These are phyloP conservation scores for button mushroom (Agaricus bisporus) DNA, from an alignment of 768 basidiomycete species.

Conservation along the genomic window DNA sequence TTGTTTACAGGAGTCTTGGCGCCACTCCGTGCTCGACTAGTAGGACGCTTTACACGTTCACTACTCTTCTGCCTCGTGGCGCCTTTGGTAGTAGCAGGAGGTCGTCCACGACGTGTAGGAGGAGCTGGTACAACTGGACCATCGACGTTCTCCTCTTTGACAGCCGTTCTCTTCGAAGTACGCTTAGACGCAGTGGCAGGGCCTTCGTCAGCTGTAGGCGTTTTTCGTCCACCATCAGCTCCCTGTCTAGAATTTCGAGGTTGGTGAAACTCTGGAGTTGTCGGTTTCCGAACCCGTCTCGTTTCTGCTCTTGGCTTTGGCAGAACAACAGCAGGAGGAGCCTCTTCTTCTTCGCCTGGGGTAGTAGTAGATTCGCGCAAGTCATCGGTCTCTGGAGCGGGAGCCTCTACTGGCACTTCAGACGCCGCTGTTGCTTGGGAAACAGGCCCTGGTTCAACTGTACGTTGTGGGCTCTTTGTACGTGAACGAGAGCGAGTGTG, in stretches of 20 bases:
- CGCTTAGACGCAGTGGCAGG: conserved; percentile 4
- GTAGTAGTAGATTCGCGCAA: neutral
- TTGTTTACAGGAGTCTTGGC: conserved; percentile 12
- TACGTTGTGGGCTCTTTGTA: conserved; percentile 1
- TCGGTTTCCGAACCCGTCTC: conserved; percentile 21
- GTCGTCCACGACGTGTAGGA: conserved; percentile 11
- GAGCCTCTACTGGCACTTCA: neutral
- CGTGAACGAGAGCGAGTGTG: conserved; percentile 1
- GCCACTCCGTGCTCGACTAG: conserved; percentile 8
- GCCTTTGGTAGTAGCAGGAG: conserved; percentile 9
- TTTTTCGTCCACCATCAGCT: neutral
- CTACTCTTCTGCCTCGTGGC: neutral
- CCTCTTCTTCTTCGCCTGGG: neutral
- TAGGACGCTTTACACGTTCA: neutral
- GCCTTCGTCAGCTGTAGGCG: conserved; percentile 1
- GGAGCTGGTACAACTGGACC: conserved; percentile 6
- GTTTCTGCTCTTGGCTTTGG: conserved; percentile 1
- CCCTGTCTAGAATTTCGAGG: neutral
- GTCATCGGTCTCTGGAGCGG: neutral
- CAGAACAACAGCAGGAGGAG: neutral
- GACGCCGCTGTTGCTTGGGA: neutral
- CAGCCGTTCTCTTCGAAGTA: neutral
- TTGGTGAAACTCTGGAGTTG: conserved; percentile 21
- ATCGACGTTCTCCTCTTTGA: conserved; percentile 9
- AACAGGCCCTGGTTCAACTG: neutral